A percentile compares a stretch with the other conserved stretches of the same genome.
Evolutionary conservation across 192 early-diverging fungal species (phyloP).

Genomic region (Fimicolochytrium jonesii): DNA sequence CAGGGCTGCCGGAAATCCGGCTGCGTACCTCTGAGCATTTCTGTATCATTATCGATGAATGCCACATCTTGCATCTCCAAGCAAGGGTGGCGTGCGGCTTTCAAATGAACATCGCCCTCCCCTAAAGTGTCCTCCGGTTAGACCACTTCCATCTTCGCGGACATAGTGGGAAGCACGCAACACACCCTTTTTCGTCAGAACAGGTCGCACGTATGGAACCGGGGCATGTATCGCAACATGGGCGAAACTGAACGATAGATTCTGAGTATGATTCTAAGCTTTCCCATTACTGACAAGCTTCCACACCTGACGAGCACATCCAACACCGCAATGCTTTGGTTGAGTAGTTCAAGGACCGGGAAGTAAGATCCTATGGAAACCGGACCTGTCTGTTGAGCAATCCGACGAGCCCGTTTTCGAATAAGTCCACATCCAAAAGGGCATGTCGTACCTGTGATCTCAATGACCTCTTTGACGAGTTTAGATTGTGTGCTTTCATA

Average conservation of each 20-base stretch:
- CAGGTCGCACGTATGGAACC: conserved; percentile 77
- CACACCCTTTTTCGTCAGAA: conserved; percentile 49
- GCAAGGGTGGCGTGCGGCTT: conserved; percentile 82
- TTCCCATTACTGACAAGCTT: not conserved
- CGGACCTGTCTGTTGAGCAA: too few relatives aligned
- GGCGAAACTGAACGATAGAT: conserved; percentile 66
- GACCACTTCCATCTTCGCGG: too few relatives aligned
- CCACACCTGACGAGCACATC: conserved; percentile 79
- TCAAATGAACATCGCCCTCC: conserved; percentile 64
- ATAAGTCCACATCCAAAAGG: not conserved
- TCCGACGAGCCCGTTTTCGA: too few relatives aligned
- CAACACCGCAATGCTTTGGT: conserved; percentile 70
- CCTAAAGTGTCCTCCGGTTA: too few relatives aligned
- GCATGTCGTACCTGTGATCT: conserved; percentile 55
- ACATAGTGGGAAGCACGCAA: not conserved
- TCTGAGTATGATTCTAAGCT: not conserved
- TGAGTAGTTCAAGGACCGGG: conserved; percentile 73
- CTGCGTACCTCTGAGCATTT: conserved; percentile 56
- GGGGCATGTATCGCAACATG: conserved; percentile 81
- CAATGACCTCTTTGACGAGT: conserved; percentile 84
- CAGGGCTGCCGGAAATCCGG: not conserved
- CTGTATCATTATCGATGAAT: conserved; percentile 93
- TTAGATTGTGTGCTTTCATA: conserved; percentile 69
- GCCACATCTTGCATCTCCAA: conserved; percentile 88
- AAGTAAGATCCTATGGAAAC: conserved; percentile 63